Evolutionary conservation across 768 basidiomycete species (phyloP).

Genomic region (Auricularia heimuer): DNA sequence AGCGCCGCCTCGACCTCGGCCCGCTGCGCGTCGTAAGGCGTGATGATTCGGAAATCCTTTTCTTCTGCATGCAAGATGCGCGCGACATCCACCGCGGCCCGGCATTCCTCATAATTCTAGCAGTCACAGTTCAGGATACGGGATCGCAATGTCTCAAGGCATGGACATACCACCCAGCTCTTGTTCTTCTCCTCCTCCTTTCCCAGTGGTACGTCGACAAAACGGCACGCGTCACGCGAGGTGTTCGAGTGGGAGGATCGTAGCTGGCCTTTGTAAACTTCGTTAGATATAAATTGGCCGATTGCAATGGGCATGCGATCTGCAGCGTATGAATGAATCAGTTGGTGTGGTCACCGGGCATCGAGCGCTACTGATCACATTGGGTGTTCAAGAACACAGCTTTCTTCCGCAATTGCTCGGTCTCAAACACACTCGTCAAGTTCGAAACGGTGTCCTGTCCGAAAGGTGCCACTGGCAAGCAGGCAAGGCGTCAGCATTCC

Average conservation of each 20-base stretch:
- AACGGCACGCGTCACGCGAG: slow-evolving; percentile 44
- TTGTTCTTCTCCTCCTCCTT: slow-evolving; percentile 28
- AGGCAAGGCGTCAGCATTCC: not conserved
- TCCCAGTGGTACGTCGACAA: slow-evolving; percentile 46
- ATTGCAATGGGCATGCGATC: slow-evolving; percentile 81
- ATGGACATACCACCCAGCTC: slow-evolving; percentile 35
- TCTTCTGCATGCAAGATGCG: slow-evolving; percentile 36
- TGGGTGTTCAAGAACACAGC: slow-evolving; percentile 60
- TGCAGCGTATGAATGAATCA: slow-evolving; percentile 18
- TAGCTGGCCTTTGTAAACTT: slow-evolving; percentile 54
- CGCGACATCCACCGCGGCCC: slow-evolving; percentile 49
- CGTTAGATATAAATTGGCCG: slow-evolving; percentile 59
- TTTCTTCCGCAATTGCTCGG: slow-evolving; percentile 42
- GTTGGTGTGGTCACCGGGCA: not conserved
- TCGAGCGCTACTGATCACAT: slow-evolving; percentile 36
- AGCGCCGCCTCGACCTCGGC: slow-evolving; percentile 46
- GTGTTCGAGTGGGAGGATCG: slow-evolving; percentile 36
- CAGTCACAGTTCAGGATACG: not conserved
- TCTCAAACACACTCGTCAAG: slow-evolving; percentile 70
- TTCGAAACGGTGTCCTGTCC: slow-evolving; percentile 58
- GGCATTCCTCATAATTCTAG: slow-evolving; percentile 53
- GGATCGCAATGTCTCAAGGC: not conserved
- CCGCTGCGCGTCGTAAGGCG: slow-evolving; percentile 73
- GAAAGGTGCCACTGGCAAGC: slow-evolving; percentile 59
- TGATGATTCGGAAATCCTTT: slow-evolving; percentile 53